phyloP scores from a whole-genome alignment of 2,329 filamentous ascomycete species.

The Colletotrichum sp. region DNA sequence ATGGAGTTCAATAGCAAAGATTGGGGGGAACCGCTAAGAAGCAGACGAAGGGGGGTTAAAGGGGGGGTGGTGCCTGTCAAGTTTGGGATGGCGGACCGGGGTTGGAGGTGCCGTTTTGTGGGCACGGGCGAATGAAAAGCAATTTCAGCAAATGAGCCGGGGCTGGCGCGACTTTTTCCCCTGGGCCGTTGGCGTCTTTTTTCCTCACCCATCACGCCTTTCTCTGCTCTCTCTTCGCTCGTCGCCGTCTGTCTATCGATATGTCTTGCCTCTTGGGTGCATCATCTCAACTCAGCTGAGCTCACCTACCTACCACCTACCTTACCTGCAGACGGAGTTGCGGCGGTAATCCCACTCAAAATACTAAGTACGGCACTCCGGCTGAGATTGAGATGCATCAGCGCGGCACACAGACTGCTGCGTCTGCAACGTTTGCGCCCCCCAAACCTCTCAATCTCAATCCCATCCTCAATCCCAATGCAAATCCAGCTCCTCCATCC shows the following conservation, averaged over 20 bases:
- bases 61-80: constrained; percentile 17
- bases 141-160: constrained; percentile 24
- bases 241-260: neutral
- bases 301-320: neutral
- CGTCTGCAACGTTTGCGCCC: neutral
- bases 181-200: neutral
- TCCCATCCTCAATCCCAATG: neutral
- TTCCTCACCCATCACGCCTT: neutral
- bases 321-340: neutral
- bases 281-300: neutral
- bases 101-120: neutral
- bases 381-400: neutral
- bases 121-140: constrained; percentile 22
- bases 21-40: neutral
- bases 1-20: constrained; percentile 14
- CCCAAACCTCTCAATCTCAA: neutral
- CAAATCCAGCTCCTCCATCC: neutral
- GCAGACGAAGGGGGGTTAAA: neutral
- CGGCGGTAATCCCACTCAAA: neutral
- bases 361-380: neutral
- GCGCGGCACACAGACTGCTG: neutral
- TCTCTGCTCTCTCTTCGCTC: neutral
- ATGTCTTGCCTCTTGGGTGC: neutral
- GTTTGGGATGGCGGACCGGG: constrained; percentile 11
- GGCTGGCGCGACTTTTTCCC: constrained; percentile 18